Conservation (phyloP, 495 filamentous ascomycete species). For the Aspergillus campestris region DNA sequence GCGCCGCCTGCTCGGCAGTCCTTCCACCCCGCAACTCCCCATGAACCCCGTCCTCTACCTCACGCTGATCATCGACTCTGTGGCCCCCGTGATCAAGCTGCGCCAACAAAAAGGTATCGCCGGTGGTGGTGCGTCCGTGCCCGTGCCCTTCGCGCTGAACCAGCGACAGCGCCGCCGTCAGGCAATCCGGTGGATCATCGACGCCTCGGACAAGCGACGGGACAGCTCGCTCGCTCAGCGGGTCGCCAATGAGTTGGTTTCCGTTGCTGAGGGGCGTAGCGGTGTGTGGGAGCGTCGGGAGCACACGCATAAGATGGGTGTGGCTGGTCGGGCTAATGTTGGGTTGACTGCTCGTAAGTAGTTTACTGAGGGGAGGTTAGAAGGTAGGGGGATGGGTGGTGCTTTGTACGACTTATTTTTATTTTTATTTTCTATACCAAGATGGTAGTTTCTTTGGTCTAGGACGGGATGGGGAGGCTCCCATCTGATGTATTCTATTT, state of each 20-base stretch:
- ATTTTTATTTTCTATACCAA: too few relatives aligned
- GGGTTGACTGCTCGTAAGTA: constrained; percentile 19
- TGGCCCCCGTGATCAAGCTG: constrained; percentile 82
- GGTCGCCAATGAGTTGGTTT: constrained; percentile 79
- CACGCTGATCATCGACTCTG: constrained; percentile 84
- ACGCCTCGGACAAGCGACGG: constrained; percentile 62
- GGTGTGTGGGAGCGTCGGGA: constrained; percentile 72
- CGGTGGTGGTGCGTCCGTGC: constrained; percentile 77
- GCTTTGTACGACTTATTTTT: too few relatives aligned
- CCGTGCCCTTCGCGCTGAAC: constrained; percentile 69
- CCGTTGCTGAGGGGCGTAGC: constrained; percentile 80
- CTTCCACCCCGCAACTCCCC: constrained; percentile 64
- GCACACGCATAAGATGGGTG: constrained; percentile 64
- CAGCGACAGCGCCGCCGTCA: constrained; percentile 64
- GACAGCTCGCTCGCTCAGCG: constrained; percentile 62
- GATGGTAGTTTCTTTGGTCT: too few relatives aligned
- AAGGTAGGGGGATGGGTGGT: background rate
- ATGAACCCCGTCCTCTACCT: constrained; percentile 72
- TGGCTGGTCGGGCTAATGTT: constrained; percentile 66
- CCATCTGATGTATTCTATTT: too few relatives aligned
- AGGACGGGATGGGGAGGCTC: too few relatives aligned
- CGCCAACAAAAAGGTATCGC: constrained; percentile 64
- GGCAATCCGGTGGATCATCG: constrained; percentile 83
- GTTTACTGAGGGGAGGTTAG: background rate
- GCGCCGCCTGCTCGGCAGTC: constrained; percentile 63